Conservation (phyloP, 306 rosid genomes). For the Quercus mongolica region DNA sequence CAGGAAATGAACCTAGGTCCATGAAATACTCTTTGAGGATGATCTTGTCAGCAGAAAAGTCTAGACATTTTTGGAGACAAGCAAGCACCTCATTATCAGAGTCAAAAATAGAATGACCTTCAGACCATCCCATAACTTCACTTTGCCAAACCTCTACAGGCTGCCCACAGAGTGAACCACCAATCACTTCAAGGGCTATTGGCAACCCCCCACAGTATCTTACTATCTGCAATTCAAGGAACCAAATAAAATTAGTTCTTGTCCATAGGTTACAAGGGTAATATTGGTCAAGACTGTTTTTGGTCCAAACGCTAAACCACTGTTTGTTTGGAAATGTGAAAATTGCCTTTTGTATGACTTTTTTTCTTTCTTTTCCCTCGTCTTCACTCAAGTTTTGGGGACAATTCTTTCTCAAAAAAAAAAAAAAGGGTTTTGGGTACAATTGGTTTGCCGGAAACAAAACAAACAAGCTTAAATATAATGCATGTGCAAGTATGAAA, state of each 20-base stretch:
- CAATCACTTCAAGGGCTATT: conserved; percentile 23
- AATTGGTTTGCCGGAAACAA: no score
- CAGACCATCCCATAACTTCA: conserved; percentile 4
- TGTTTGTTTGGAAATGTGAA: no score
- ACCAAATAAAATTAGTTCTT: not conserved
- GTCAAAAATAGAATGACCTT: conserved; percentile 12
- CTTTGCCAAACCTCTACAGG: conserved; percentile 16
- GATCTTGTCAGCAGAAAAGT: conserved; percentile 11
- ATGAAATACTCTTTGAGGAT: conserved; percentile 30
- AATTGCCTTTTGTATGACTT: no score
- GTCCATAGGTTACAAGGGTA: not conserved
- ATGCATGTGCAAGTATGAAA: no score
- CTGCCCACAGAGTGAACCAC: conserved; percentile 19
- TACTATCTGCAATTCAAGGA: conserved; percentile 23
- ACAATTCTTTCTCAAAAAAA: no score
- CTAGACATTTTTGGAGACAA: conserved; percentile 24
- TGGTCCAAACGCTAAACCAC: not conserved
- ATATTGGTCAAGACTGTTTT: not conserved
- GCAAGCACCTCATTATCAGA: conserved; percentile 15
- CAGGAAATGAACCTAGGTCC: conserved; percentile 42
- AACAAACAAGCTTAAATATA: no score
- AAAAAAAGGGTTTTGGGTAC: no score
- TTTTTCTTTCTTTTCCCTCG: no score
- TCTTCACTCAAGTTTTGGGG: no score
- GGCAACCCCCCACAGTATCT: conserved; percentile 23